A percentile compares a stretch with the other conserved stretches of the same genome.
These are phyloP conservation scores for Cryptococcus sp. DNA, from an alignment of 1,284 basidiomycete species.

Conservation along the genomic window DNA sequence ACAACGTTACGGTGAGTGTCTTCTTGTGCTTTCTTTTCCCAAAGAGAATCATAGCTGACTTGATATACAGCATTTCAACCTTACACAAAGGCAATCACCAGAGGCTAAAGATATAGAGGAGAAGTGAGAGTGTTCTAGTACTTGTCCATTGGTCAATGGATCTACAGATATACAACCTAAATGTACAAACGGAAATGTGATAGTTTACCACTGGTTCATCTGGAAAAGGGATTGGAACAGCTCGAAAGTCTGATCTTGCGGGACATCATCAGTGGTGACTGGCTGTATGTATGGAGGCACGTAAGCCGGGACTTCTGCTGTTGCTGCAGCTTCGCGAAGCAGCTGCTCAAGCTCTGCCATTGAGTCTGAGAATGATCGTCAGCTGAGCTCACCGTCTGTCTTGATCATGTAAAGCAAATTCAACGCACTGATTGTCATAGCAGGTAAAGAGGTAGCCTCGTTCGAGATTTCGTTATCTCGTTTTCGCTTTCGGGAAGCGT, in stretches of 20 bases:
- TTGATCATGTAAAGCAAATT: not conserved
- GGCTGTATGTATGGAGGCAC: not conserved
- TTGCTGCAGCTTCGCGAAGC: constrained; percentile 10
- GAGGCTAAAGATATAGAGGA: no score
- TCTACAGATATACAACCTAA: no score
- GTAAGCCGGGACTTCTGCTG: not conserved
- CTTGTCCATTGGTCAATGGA: no score
- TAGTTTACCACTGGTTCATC: constrained; percentile 12
- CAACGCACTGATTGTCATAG: not conserved
- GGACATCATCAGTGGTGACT: not conserved
- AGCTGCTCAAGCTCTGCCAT: constrained; percentile 13
- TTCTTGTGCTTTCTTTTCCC: no score
- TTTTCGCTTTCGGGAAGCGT: constrained; percentile 5
- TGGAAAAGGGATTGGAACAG: constrained; percentile 17
- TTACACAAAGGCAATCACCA: no score
- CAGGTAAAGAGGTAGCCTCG: no score
- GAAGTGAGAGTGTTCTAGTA: no score
- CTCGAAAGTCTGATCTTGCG: constrained; percentile 5
- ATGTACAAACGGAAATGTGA: no score
- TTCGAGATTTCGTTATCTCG: not conserved
- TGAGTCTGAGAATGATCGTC: not conserved
- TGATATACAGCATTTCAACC: no score
- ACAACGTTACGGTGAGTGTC: no score
- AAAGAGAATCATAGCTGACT: no score
- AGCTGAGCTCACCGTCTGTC: not conserved